Percentiles rank a stretch among this genome's conserved stretches.
Evolutionary conservation across 306 rosid genomes (phyloP).

Genomic region (Vachellia pachyceras): DNA sequence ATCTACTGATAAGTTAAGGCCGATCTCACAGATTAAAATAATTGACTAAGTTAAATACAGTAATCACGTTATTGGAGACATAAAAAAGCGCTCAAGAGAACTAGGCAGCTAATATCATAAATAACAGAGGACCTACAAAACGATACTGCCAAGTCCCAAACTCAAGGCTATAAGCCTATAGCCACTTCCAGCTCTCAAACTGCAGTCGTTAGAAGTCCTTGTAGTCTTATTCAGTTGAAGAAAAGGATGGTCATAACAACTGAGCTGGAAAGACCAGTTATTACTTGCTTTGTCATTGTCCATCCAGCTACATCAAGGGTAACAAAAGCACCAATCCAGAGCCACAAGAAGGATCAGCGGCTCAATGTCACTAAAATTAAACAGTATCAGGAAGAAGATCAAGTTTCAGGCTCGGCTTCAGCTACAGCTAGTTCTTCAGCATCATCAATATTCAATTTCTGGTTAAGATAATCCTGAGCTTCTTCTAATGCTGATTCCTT

Average conservation of each 20-base stretch:
- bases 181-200: conserved; percentile 38
- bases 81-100: neutral
- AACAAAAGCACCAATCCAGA: conserved; percentile 31
- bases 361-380: conserved; percentile 27
- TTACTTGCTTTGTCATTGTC: conserved; percentile 32
- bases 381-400: conserved; percentile 41
- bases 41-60: conserved; percentile 14
- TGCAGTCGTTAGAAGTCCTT: neutral
- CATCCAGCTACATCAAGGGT: conserved; percentile 35
- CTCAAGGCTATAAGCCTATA: neutral
- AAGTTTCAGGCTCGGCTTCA: conserved; percentile 41
- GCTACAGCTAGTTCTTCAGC: conserved; percentile 30
- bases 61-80: conserved; percentile 4
- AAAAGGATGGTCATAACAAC: conserved; percentile 11
- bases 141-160: conserved; percentile 7
- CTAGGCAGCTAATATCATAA: neutral
- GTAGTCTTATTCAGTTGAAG: neutral
- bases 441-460: conserved; percentile 38
- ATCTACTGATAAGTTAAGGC: neutral
- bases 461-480: conserved; percentile 78
- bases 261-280: conserved; percentile 37
- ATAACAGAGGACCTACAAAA: conserved; percentile 7
- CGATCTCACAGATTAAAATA: neutral
- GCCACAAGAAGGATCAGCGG: conserved; percentile 40
- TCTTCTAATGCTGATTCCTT: conserved; percentile 84